Evolutionary conservation across 805 yeast genomes (phyloP), one percentile per base, ranked within the genome.

Genomic region (Metschnikowia shivogae): DNA sequence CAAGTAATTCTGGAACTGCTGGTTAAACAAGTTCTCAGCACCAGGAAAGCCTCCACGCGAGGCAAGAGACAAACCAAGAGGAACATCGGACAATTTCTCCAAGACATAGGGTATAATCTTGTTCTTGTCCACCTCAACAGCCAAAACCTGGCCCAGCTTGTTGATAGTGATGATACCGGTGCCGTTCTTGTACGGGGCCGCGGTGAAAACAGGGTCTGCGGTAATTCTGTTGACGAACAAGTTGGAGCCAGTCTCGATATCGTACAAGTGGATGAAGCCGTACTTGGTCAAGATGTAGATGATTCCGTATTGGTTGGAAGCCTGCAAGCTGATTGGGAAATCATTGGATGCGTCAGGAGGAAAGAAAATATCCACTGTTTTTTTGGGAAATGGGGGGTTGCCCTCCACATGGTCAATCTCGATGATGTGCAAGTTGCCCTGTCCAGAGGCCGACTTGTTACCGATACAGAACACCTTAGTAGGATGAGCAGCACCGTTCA

Each of bases 41-140:
- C 99, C 99, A 35, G 96, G 93, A 60, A 93, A 80, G 1, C 96
- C 96, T 61, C 97, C 97, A 67, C 98, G 86, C 3, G 96, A 80
- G 24, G 98, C 95, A 53, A 93, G 78, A 9, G 89, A 75, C 49
- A 93, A 74, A 3, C 97, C 99, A 58, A 93, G 74, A 19, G 84
- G 77, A 28, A 92, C 89, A 62, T 93, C 92, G 43, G 92, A 82
- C 50, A 93, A 76, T 63, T 87, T 89, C 59, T 84, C 82, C 63
- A 93, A 75, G 41, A 93, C 83, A 65, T 95, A 95, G 42, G 96
- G 95, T 50, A 93, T 84, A 54, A 92, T 80, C 61, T 86, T 86
- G 49, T 83, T 84, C 54, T 82, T 84, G 39, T 96, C 80, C 42
- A 93, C 78, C 62, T 90, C 95, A 32, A 93, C 97, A 44, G 95